Evolutionary conservation across 768 basidiomycete species (phyloP), one percentile per base, ranked within the genome.

Genomic region (Trametes coccinea): DNA sequence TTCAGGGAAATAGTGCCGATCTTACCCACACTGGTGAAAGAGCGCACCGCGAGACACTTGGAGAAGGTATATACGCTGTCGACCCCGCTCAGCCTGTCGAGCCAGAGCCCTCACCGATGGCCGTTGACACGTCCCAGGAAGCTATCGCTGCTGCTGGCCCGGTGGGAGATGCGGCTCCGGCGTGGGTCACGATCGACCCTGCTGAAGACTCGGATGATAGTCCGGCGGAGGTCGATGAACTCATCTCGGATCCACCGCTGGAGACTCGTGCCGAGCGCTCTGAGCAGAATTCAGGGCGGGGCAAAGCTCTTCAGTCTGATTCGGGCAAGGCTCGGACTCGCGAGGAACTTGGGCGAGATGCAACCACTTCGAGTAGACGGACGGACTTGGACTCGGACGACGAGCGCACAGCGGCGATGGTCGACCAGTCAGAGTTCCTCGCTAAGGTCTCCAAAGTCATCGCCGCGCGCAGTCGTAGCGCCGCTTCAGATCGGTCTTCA

Each of bases 341-440:
- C 14, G 13, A 8, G n/a, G n/a, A n/a, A 43, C 41, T n/a, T 22
- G 34, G 6, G 17, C 46, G 30, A 2, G 44, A 22, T 16, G 40
- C 7, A 14, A 43, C 33, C 2, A 17, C 31, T 39, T 30, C 16
- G 48, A 39, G 9, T 22, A 45, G 8, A 2, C 30, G 30, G 39
- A 41, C 5, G 16, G 45, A 22, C 27, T 46, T 66, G 9, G 66
- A 67, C n/a, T 61, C 62, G 34, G 66, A 67, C 58, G 66, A 67
- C 51, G 66, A 46, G 31, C 56, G 62, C 27, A 64, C 62, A n/a
- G 60, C 60, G 17, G 47, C 44, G 40, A 54, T 64, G 60, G 57
- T 64, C 13, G 53, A 55, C 14, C 14, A 13, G 27, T 22, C 22
- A 22, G 22, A 22, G 22, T 64, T 64, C 27, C 16, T 47, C 30